Conservation (phyloP, 2,329 filamentous ascomycete genomes). For the Ceratocystis papillata region DNA sequence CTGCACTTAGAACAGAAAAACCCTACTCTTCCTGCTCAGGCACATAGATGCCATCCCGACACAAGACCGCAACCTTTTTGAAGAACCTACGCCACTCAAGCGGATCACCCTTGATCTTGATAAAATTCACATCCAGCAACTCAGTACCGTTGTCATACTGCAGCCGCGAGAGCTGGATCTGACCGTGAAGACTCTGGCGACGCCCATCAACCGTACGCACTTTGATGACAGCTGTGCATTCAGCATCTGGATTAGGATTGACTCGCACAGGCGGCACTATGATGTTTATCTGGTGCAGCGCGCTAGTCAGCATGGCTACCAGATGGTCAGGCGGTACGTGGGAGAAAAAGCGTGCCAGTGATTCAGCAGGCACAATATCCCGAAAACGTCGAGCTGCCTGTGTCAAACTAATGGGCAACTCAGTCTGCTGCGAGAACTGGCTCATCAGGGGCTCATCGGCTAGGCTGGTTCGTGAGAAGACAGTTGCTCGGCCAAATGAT, state of each 20-base stretch:
- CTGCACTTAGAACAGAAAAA: not conserved
- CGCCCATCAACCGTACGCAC: slow-evolving; percentile 65
- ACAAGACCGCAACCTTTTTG: slow-evolving; percentile 83
- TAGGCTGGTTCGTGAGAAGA: slow-evolving; percentile 51
- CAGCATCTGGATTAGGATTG: slow-evolving; percentile 29
- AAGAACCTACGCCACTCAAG: slow-evolving; percentile 95
- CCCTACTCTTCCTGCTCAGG: slow-evolving; percentile 31
- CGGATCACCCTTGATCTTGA: slow-evolving; percentile 91
- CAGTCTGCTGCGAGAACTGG: slow-evolving; percentile 72
- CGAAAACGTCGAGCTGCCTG: slow-evolving; percentile 80
- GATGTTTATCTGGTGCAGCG: slow-evolving; percentile 75
- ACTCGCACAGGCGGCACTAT: slow-evolving; percentile 48
- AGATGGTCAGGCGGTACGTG: slow-evolving; percentile 63
- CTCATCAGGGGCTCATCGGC: slow-evolving; percentile 76
- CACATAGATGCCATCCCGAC: slow-evolving; percentile 68
- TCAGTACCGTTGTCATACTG: slow-evolving; percentile 46
- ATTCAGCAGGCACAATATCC: slow-evolving; percentile 80
- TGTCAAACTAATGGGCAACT: slow-evolving; percentile 72
- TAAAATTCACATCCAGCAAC: slow-evolving; percentile 74
- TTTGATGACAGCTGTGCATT: slow-evolving; percentile 48
- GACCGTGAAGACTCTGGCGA: slow-evolving; percentile 61
- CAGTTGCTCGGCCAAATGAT: slow-evolving; percentile 10
- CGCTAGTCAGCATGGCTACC: slow-evolving; percentile 66
- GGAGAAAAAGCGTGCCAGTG: slow-evolving; percentile 87
- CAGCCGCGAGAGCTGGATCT: slow-evolving; percentile 61